These are phyloP conservation scores for Rhododendron henanense DNA, from an alignment of 148 eudicot genomes.

Conservation along the genomic window DNA sequence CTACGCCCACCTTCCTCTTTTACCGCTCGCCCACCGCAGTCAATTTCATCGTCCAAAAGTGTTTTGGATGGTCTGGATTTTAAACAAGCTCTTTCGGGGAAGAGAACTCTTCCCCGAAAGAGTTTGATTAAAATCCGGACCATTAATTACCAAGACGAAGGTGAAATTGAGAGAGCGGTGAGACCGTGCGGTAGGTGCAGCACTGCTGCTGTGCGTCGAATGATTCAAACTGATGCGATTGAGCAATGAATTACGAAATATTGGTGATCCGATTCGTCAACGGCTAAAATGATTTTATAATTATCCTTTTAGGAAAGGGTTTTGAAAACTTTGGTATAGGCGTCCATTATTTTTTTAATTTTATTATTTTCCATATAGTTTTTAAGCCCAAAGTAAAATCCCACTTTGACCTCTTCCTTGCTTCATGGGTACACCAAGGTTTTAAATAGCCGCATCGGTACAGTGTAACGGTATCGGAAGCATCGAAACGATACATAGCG, in stretches of 20 bases:
- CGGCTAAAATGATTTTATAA: not conserved
- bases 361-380: not conserved
- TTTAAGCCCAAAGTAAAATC: not conserved
- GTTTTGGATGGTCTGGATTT: no score
- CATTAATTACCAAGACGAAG: no score
- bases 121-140: no score
- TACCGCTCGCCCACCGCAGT: no score
- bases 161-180: no score
- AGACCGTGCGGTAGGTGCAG: no score
- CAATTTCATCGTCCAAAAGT: no score
- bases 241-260: not conserved
- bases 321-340: no score
- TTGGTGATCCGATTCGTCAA: not conserved
- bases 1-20: no score
- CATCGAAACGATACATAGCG: not conserved
- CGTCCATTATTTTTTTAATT: not conserved
- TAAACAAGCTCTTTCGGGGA: no score
- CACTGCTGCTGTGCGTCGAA: not conserved
- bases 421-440: not conserved
- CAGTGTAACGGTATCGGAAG: not conserved
- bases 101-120: no score
- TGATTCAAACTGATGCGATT: not conserved
- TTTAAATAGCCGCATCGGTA: not conserved
- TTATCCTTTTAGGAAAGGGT: no score
- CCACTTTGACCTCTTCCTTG: not conserved